These are phyloP conservation scores for Ramaria rubella DNA, from an alignment of 768 basidiomycete species.

Conservation along the genomic window DNA sequence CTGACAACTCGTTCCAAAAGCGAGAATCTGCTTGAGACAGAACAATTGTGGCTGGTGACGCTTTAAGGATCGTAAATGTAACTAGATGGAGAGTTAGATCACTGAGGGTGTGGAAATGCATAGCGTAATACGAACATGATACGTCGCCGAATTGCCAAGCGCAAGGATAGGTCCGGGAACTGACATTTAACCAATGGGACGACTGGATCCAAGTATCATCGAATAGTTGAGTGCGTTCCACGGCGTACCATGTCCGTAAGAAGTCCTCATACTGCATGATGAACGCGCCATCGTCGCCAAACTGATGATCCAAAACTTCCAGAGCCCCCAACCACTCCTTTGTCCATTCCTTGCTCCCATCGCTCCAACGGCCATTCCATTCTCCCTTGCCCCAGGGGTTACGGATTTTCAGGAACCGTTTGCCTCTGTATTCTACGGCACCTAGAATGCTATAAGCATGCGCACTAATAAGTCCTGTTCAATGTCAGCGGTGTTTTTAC, in stretches of 20 bases:
- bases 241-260: slow-evolving; percentile 34
- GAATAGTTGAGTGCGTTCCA: slow-evolving; percentile 43
- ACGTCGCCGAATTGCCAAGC: slow-evolving; percentile 52
- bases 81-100: slow-evolving; percentile 27
- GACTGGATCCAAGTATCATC: slow-evolving; percentile 42
- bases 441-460: slow-evolving; percentile 45
- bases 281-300: slow-evolving; percentile 25
- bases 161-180: slow-evolving; percentile 34
- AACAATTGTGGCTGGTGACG: slow-evolving; percentile 41
- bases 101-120: neutral
- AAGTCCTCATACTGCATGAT: slow-evolving; percentile 36
- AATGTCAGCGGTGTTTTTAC: neutral
- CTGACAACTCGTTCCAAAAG: slow-evolving; percentile 43
- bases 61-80: slow-evolving; percentile 36
- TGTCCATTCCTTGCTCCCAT: slow-evolving; percentile 26
- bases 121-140: slow-evolving; percentile 35
- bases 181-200: slow-evolving; percentile 45
- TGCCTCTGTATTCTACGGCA: slow-evolving; percentile 38
- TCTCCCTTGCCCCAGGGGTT: slow-evolving; percentile 31
- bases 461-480: slow-evolving; percentile 1
- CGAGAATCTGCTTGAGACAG: slow-evolving; percentile 45
- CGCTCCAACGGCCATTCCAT: slow-evolving; percentile 17
- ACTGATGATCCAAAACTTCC: slow-evolving; percentile 25
- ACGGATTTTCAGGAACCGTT: slow-evolving; percentile 41
- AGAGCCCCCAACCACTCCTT: slow-evolving; percentile 38